These are phyloP conservation scores for Sistotremastrum suecicum DNA, from an alignment of 768 basidiomycete genomes.

Conservation along the genomic window DNA sequence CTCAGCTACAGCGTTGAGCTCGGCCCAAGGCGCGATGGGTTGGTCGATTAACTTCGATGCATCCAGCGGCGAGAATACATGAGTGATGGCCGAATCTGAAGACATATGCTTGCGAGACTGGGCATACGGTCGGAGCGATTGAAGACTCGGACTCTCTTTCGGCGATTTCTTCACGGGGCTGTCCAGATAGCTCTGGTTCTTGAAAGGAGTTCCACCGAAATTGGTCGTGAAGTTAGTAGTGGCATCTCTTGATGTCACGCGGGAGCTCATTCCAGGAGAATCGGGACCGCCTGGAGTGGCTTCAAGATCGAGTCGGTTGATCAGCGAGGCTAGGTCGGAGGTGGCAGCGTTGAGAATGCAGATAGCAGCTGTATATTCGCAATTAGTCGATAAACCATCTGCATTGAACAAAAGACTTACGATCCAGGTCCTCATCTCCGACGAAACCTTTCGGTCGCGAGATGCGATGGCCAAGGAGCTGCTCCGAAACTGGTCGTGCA, in stretches of 20 bases:
- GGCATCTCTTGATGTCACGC: slow-evolving; percentile 12
- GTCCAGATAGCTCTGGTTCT: slow-evolving; percentile 8
- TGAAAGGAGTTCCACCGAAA: slow-evolving; percentile 7
- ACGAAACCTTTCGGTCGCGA: slow-evolving; percentile 35
- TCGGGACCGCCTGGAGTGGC: slow-evolving; percentile 51
- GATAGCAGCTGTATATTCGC: slow-evolving; percentile 1
- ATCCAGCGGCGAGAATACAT: slow-evolving; percentile 4
- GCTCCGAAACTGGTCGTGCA: slow-evolving; percentile 50
- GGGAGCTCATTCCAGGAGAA: slow-evolving; percentile 17
- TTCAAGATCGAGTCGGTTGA: slow-evolving; percentile 69
- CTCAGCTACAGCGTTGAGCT: slow-evolving; percentile 17
- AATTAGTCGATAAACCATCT: slow-evolving; percentile 37
- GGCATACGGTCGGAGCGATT: slow-evolving; percentile 34
- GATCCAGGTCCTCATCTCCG: slow-evolving; percentile 35
- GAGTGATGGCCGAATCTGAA: slow-evolving; percentile 1
- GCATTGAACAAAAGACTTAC: slow-evolving; percentile 18
- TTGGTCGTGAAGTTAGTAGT: slow-evolving; percentile 1
- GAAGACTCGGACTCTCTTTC: slow-evolving; percentile 26
- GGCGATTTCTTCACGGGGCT: slow-evolving; percentile 24
- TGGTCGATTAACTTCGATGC: slow-evolving; percentile 24
- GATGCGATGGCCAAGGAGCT: slow-evolving; percentile 26
- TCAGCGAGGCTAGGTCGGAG: slow-evolving; percentile 62
- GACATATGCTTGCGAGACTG: slow-evolving; percentile 15
- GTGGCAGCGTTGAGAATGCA: slow-evolving; percentile 62
- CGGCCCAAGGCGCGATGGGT: slow-evolving; percentile 52